Percentiles rank a stretch among this genome's conserved stretches.
phyloP scores from a whole-genome alignment of 148 eudicot species.

The Bassia scoparia region DNA sequence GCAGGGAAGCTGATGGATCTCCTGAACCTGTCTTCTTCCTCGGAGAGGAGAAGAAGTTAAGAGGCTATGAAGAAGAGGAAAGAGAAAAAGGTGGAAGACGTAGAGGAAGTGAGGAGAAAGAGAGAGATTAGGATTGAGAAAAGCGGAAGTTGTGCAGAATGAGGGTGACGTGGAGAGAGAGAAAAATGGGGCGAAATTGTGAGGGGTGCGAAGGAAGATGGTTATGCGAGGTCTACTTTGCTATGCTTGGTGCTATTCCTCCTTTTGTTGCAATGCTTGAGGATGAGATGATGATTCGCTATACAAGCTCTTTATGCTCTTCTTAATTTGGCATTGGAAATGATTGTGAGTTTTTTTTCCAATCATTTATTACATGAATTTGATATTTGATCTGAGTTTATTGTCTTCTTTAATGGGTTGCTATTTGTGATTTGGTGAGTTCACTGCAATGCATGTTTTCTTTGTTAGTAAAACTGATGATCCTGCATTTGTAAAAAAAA shows the following conservation, averaged over 20 bases:
- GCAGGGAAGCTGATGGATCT: slow-evolving; percentile 61
- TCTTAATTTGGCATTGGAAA: slow-evolving; percentile 80
- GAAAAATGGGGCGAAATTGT: slow-evolving; percentile 53
- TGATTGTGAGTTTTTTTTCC: slow-evolving; percentile 47
- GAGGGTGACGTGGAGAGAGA: slow-evolving; percentile 29
- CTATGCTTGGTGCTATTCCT: slow-evolving; percentile 88
- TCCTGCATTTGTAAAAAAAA: slow-evolving; percentile 1
- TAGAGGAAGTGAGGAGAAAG: slow-evolving; percentile 36
- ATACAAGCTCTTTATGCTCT: slow-evolving; percentile 74
- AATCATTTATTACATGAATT: not conserved
- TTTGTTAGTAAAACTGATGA: not conserved
- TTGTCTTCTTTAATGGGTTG: not conserved
- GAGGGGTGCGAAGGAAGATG: slow-evolving; percentile 64
- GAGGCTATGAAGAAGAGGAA: too few species aligned
- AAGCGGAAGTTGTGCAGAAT: slow-evolving; percentile 38
- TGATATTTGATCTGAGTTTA: not conserved
- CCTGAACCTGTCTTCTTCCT: slow-evolving; percentile 39
- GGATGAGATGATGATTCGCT: slow-evolving; percentile 1
- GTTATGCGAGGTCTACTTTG: slow-evolving; percentile 57
- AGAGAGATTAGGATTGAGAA: slow-evolving; percentile 49
- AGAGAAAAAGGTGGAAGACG: too few species aligned
- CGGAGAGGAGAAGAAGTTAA: not conserved
- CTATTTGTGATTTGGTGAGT: not conserved
- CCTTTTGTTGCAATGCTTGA: slow-evolving; percentile 63
- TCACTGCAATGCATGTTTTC: slow-evolving; percentile 1